Conservation (phyloP, 2,329 filamentous ascomycete species). For the Colletotrichum siamense region DNA sequence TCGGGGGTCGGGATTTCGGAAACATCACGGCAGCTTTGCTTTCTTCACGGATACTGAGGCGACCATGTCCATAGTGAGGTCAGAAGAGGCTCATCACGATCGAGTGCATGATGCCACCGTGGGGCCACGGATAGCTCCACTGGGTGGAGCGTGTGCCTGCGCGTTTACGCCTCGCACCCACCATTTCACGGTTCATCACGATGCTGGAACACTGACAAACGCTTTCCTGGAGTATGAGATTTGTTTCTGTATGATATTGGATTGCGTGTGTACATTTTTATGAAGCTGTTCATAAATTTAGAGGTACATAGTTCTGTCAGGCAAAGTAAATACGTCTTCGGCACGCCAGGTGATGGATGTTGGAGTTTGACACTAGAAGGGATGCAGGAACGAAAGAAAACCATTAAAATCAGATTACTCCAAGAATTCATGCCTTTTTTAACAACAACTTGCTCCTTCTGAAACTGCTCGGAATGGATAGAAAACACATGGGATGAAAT, state of each 20-base stretch:
- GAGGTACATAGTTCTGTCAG: not conserved
- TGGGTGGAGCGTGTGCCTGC: not conserved
- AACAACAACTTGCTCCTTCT: rapidly evolving
- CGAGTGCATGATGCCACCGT: not conserved
- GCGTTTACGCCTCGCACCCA: not conserved
- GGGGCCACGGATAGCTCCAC: not conserved
- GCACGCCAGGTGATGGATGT: not conserved
- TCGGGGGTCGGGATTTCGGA: rapidly evolving
- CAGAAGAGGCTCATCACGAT: not conserved
- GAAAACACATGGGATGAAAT: not conserved
- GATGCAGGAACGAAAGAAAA: too few species aligned
- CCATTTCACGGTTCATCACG: not conserved
- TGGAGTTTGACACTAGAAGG: too few species aligned
- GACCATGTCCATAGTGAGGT: not conserved
- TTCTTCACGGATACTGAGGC: rapidly evolving
- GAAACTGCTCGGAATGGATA: not conserved
- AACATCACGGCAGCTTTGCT: rapidly evolving
- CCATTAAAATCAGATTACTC: not conserved
- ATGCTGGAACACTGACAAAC: not conserved
- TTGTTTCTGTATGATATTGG: not conserved
- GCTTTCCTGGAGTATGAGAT: rapidly evolving
- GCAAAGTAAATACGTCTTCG: not conserved
- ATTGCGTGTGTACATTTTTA: rapidly evolving
- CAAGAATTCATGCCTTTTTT: rapidly evolving
- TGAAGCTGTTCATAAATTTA: not conserved